A percentile compares a stretch with the other conserved stretches of the same genome.
Evolutionary conservation across 331 rosid species (phyloP).

Genomic region (Quercus lobata): DNA sequence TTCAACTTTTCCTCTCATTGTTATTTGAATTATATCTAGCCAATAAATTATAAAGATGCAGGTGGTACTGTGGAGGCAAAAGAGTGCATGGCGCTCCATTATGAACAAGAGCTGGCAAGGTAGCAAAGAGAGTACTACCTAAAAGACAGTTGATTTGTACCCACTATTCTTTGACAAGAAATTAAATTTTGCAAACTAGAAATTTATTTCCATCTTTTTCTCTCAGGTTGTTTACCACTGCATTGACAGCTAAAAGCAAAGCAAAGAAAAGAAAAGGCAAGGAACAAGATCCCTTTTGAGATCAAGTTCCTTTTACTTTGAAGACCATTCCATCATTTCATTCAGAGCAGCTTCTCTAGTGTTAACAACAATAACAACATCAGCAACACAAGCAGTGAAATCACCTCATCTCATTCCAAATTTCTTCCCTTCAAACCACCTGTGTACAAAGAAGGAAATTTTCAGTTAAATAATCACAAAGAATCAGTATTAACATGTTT

Average conservation of each 20-base stretch:
- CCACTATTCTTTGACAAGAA: conserved; percentile 45
- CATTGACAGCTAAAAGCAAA: conserved; percentile 36
- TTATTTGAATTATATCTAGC: neutral
- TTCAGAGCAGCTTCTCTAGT: conserved; percentile 19
- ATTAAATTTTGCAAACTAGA: conserved; percentile 34
- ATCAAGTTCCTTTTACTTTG: conserved; percentile 38
- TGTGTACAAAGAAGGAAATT: conserved; percentile 19
- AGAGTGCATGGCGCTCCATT: conserved; percentile 35
- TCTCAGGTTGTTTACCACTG: conserved; percentile 50
- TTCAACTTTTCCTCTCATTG: neutral
- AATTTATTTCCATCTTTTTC: conserved; percentile 40
- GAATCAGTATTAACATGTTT: neutral
- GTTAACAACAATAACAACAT: conserved; percentile 18
- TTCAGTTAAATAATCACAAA: conserved; percentile 2
- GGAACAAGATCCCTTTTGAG: conserved; percentile 29
- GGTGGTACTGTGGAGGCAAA: conserved; percentile 9
- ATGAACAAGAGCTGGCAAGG: conserved; percentile 28
- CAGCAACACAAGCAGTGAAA: conserved; percentile 10
- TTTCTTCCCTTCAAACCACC: conserved; percentile 58
- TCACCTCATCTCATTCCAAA: conserved; percentile 29
- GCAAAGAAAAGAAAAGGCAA: conserved; percentile 10
- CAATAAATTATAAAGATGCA: conserved; percentile 5
- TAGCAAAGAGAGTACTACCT: conserved; percentile 25
- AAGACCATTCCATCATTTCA: conserved; percentile 17
- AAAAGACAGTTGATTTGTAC: conserved; percentile 34